Percentiles rank a stretch among this genome's conserved stretches.
Evolutionary conservation across 2,329 filamentous ascomycete species (phyloP).

Genomic region (Drechmeria coniospora): DNA sequence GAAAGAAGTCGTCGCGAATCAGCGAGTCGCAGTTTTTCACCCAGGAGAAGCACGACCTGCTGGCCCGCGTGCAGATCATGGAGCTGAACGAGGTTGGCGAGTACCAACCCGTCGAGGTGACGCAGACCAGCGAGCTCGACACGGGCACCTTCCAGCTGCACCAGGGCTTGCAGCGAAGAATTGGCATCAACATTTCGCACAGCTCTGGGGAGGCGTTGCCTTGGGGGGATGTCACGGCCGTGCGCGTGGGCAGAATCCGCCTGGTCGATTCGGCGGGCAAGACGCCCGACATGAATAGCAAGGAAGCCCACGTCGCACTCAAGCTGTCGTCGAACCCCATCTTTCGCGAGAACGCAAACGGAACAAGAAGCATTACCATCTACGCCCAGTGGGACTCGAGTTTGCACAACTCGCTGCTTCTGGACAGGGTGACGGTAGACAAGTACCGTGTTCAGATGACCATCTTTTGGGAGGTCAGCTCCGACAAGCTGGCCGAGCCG

Average conservation of each 20-base stretch:
- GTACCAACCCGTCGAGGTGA: conserved; percentile 83
- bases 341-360: conserved; percentile 76
- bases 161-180: conserved; percentile 79
- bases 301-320: conserved; percentile 58
- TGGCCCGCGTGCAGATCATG: conserved; percentile 74
- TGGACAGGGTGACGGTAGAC: conserved; percentile 88
- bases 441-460: conserved; percentile 84
- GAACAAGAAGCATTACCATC: conserved; percentile 72
- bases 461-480: conserved; percentile 72
- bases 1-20: conserved; percentile 49
- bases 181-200: conserved; percentile 79
- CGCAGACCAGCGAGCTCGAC: conserved; percentile 72
- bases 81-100: conserved; percentile 85
- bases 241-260: conserved; percentile 68
- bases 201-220: conserved; percentile 77
- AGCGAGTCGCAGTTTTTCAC: conserved; percentile 86
- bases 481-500: conserved; percentile 68
- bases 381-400: conserved; percentile 96
- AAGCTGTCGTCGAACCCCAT: conserved; percentile 64
- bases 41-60: conserved; percentile 86
- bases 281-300: conserved; percentile 60
- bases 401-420: conserved; percentile 74
- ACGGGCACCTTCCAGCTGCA: conserved; percentile 88
- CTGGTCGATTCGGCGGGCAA: conserved; percentile 77
- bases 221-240: conserved; percentile 67